Percentiles rank a stretch among this genome's conserved stretches.
Evolutionary conservation across 768 basidiomycete species (phyloP).

Genomic region (Rhizopogon vulgaris): DNA sequence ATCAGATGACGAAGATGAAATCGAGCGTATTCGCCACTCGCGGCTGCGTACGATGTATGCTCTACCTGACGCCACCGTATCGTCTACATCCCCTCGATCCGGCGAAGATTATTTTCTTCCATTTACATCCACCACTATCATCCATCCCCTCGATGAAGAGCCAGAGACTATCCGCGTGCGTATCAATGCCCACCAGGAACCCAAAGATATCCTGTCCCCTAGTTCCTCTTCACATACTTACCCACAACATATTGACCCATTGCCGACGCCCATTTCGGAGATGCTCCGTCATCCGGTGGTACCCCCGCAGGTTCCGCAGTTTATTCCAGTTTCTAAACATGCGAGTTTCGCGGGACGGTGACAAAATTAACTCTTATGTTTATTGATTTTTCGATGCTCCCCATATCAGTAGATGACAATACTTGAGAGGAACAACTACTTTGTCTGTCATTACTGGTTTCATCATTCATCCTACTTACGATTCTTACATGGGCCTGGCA

Average conservation of each 20-base stretch:
- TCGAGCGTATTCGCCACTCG: conserved; percentile 48
- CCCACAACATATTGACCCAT: conserved; percentile 33
- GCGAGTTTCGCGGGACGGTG: conserved; percentile 27
- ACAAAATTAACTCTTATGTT: not conserved
- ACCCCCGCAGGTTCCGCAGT: conserved; percentile 2
- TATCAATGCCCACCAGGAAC: conserved; percentile 4
- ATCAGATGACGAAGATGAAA: conserved; percentile 54
- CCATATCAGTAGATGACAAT: not conserved
- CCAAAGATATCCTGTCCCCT: conserved; percentile 6
- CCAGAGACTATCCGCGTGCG: conserved; percentile 6
- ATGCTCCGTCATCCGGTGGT: conserved; percentile 33
- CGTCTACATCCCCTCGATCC: not conserved
- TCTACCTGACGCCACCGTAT: conserved; percentile 6
- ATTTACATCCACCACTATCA: not conserved
- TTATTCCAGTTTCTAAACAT: conserved; percentile 20
- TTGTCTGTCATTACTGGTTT: not conserved
- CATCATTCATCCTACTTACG: too few species aligned
- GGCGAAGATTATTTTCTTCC: conserved; percentile 4
- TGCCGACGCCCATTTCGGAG: conserved; percentile 50
- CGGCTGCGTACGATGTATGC: conserved; percentile 30
- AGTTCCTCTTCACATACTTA: conserved; percentile 10
- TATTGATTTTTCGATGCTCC: not conserved
- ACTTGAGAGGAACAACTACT: not conserved
- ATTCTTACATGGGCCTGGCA: too few species aligned
- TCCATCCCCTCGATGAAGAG: not conserved